Evolutionary conservation across 2,329 filamentous ascomycete genomes (phyloP), one percentile per base, ranked within the genome.

Genomic region (Apiospora rasikravindrae): DNA sequence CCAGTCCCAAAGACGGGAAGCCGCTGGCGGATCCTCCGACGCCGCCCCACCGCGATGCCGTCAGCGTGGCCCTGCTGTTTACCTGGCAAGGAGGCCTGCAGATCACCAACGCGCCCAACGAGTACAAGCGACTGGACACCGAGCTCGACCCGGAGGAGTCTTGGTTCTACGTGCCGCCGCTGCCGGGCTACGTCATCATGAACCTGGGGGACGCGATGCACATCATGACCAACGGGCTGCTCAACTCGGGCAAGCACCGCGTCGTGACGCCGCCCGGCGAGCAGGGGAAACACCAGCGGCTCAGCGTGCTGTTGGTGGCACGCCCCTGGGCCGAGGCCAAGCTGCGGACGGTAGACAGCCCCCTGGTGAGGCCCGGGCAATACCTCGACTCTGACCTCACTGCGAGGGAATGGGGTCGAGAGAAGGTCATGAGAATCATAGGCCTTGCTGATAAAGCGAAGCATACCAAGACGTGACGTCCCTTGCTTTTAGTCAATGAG

Each of bases 181-280:
- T 53, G 6, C 19, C 19, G 49, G 49, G 49, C 49, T 16, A 53
- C 24, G 49, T 53, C 49, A 53, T 53, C 49, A 26, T 53, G 19
- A 53, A 53, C 49, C 16, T 53, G 19, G 49, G 49, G 7, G 49
- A 53, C 49, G 49, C 49, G 19, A 22, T 53, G 49, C 19, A 22
- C 49, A 53, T 53, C 49, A 22, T 53, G 49, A 53, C 49, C 19
- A 53, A 53, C 49, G 49, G 24, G 49, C 49, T 53, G 49, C 49
- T 53, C 19, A 22, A 26, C 24, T 53, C 49, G 49, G 49, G 49
- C 49, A n/a, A n/a, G 7, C 49, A 53, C 49, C 49, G 49, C 49
- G 49, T 53, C 49, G 49, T 53, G 19, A 26, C 19, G 19, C 19
- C 49, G 19, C 49, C 49, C 19, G 49, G 49, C 24, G 49, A 7